Evolutionary conservation across 805 yeast species (phyloP).

Genomic region (Sugiyamaella qingdaonensis): DNA sequence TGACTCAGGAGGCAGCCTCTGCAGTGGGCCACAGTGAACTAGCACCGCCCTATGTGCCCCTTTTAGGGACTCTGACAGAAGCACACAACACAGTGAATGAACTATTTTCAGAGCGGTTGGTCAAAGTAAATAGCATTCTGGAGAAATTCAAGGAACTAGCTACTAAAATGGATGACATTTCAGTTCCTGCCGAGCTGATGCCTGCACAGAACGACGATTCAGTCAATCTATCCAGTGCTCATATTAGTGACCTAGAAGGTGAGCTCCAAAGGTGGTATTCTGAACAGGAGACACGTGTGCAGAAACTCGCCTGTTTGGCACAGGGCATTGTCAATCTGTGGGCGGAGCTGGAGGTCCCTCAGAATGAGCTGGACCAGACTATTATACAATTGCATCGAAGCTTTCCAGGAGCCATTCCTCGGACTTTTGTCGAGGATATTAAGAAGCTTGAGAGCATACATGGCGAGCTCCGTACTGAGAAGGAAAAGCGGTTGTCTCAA

Average conservation of each 20-base stretch:
- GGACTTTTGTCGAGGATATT: constrained; percentile 27
- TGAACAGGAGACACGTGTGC: constrained; percentile 23
- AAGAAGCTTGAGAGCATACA: constrained; percentile 23
- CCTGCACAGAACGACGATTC: constrained; percentile 17
- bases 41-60: constrained; percentile 20
- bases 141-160: constrained; percentile 19
- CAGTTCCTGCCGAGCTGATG: constrained; percentile 17
- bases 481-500: constrained; percentile 30
- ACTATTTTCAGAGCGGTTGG: constrained; percentile 23
- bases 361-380: constrained; percentile 26
- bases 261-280: constrained; percentile 25
- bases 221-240: constrained; percentile 22
- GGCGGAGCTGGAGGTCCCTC: constrained; percentile 33
- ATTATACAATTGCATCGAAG: constrained; percentile 22
- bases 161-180: constrained; percentile 22
- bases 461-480: constrained; percentile 34
- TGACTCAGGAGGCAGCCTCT: constrained; percentile 14
- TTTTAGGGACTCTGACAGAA: constrained; percentile 13
- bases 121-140: constrained; percentile 15
- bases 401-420: constrained; percentile 22
- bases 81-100: constrained; percentile 18
- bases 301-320: constrained; percentile 21
- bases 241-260: constrained; percentile 21
- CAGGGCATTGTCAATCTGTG: constrained; percentile 28
- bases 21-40: constrained; percentile 12